Evolutionary conservation across 768 basidiomycete species (phyloP).

Genomic region (Boletus speciosus): DNA sequence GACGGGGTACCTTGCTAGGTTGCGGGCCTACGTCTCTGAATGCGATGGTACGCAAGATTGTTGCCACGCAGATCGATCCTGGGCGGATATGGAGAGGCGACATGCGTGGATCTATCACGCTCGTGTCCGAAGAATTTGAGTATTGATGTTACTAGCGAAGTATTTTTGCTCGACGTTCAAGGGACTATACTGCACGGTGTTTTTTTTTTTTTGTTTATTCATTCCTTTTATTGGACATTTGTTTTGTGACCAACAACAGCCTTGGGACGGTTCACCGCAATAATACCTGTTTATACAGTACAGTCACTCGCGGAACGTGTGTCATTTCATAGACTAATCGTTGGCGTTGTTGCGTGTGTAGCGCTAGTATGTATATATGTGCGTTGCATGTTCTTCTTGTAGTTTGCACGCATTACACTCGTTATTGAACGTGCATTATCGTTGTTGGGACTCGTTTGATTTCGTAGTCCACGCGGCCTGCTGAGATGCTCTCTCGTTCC

Average conservation of each 20-base stretch:
- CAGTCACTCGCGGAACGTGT: neutral
- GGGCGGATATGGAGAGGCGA: conserved; percentile 50
- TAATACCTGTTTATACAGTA: neutral
- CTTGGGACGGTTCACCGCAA: neutral
- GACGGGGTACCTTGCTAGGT: conserved; percentile 36
- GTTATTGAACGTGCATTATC: neutral
- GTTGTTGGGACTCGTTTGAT: neutral
- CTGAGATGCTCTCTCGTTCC: neutral
- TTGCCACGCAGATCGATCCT: conserved; percentile 60
- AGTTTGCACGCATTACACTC: neutral
- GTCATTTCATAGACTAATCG: neutral
- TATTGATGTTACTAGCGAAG: conserved; percentile 35
- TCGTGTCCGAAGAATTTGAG: conserved; percentile 68
- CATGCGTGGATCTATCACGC: conserved; percentile 53
- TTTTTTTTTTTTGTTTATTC: neutral
- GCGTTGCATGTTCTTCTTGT: neutral
- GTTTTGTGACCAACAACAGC: neutral
- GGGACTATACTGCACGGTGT: neutral
- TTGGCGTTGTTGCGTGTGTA: neutral
- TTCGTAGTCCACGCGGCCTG: neutral
- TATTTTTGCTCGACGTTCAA: neutral
- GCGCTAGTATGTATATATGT: neutral
- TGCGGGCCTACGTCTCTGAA: conserved; percentile 74
- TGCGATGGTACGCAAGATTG: conserved; percentile 61
- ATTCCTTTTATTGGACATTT: neutral